Evolutionary conservation across 352 stramenopile species (phyloP), one percentile per base, ranked within the genome.

Genomic region (Phytophthora agathidicida): DNA sequence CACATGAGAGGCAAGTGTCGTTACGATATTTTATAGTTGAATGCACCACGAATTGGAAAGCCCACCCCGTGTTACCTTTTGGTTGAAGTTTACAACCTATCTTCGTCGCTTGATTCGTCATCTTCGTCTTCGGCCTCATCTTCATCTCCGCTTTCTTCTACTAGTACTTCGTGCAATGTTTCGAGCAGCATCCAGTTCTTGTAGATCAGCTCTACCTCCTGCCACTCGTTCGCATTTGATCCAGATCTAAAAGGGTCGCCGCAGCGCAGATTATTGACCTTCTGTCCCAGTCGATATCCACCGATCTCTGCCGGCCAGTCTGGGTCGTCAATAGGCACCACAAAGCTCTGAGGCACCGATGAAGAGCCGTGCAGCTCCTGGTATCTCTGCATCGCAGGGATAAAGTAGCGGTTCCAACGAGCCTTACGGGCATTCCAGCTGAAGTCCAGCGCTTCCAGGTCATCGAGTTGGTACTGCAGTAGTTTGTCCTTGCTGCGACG

Each of bases 121-220:
- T 43, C 22, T 22, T 31, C 50, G 13, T 46, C 30, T 2, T n/a
- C n/a, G n/a, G n/a, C 10, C 6, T 44, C 50, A 16, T 46, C 30
- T 2, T 32, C 14, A n/a, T 4, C 27, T 5, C 10, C 27, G 10
- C 26, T 46, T 30, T 28, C 36, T 38, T 59, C 50, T 8, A 64
- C n/a, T n/a, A n/a, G n/a, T n/a, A n/a, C 49, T 31, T 73, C 68
- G 14, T 71, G 68, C 23, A 80, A 33, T 11, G 73, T 75, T 36
- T 80, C 58, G 9, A 80, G 60, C 23, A 80, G 50, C 32, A 80
- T 33, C 68, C 71, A 80, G 51, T 63, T 80, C 56, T 75, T 80
- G 68, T 63, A 67, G 17, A 80, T 65, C 20, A 77, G 38, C 30
- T 77, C 68, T 28, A 80, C 58, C 14, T 80, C 67, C 32, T 75